Conservation (phyloP, 2,329 filamentous ascomycete genomes). For the Alternaria incomplexa region DNA sequence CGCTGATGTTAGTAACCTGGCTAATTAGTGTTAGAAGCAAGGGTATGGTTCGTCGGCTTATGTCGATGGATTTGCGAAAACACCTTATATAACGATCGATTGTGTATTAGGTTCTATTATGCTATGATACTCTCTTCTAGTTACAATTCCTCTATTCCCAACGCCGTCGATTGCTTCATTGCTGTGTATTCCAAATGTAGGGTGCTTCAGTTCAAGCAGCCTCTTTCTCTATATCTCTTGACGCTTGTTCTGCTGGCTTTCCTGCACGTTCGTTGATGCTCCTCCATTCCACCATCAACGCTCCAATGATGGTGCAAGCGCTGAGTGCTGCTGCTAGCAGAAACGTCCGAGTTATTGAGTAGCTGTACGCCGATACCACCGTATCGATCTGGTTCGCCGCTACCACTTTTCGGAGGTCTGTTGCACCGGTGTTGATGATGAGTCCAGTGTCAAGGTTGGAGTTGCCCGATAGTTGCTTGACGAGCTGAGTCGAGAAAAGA, state of each 20-base stretch:
- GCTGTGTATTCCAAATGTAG: background rate
- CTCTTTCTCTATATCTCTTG: background rate
- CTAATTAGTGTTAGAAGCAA: background rate
- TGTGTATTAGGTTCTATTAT: background rate
- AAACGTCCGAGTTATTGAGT: constrained; percentile 63
- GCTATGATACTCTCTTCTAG: background rate
- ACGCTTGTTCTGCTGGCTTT: background rate
- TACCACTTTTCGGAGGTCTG: constrained; percentile 63
- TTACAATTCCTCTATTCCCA: background rate
- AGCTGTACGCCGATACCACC: constrained; percentile 69
- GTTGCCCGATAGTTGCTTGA: constrained; percentile 26
- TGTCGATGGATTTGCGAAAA: background rate
- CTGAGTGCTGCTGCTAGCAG: constrained; percentile 64
- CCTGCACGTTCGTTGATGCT: constrained; percentile 52
- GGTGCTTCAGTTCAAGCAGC: background rate
- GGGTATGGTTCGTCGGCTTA: background rate
- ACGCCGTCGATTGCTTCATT: background rate
- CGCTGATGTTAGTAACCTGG: background rate
- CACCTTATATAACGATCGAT: background rate
- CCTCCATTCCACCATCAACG: constrained; percentile 65
- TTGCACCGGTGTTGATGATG: constrained; percentile 54
- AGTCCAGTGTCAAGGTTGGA: constrained; percentile 22
- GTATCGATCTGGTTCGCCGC: constrained; percentile 55
- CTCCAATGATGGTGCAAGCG: constrained; percentile 60
- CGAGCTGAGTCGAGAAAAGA: constrained; percentile 31